Base-by-base conservation (phyloP, 1,139 yeast species). In the Lizanozyma gosingica region DNA sequence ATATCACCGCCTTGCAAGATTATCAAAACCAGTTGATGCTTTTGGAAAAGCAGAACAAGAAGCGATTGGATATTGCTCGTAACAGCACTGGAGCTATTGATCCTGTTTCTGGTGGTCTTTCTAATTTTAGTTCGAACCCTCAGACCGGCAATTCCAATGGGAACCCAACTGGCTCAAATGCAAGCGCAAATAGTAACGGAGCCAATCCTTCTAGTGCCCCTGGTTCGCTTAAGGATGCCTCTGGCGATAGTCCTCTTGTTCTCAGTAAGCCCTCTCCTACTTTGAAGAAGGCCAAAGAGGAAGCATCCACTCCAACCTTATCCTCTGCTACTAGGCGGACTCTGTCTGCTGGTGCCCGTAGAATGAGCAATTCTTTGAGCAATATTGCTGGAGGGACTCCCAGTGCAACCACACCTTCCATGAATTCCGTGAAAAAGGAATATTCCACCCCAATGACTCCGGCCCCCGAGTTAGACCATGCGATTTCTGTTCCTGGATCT, bases 11-110 rank as follows among this genome's bases (percentile, higher is more conserved):
- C 2, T 62, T 83, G 38, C 83, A 80, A 47, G 90, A 83, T 55
- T 83, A 83, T 56, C 92, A 83, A 57, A 76, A 76, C 72, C 92
- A 83, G 57, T 62, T 83, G 47, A 75, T 83, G 78, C 57, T 80
- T 36, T 61, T 83, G 44, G 92, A 83, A 48, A 77, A 78, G 48
- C 88, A 81, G 53, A 82, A 82, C 56, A 80, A 80, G 56, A 78
- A 77, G 55, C 67, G 82, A 32, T 69, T 74, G 41, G 76, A 73
- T 49, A 71, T 71, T 41, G 75, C 78, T 6, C 17, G 51, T 43
- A 56, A 76, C 47, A 61, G 57, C 47, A 58, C 54, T 47, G 64
- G 68, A 1, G 54, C 50, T 11, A 40, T 45, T 14, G 57, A 52
- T 3, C 41, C 47, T n/a, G 55, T 57, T 47, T 47, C 58, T 39